Conservation (phyloP, 371 early-diverging fungal genomes). For the Sporodiniella umbellata region DNA sequence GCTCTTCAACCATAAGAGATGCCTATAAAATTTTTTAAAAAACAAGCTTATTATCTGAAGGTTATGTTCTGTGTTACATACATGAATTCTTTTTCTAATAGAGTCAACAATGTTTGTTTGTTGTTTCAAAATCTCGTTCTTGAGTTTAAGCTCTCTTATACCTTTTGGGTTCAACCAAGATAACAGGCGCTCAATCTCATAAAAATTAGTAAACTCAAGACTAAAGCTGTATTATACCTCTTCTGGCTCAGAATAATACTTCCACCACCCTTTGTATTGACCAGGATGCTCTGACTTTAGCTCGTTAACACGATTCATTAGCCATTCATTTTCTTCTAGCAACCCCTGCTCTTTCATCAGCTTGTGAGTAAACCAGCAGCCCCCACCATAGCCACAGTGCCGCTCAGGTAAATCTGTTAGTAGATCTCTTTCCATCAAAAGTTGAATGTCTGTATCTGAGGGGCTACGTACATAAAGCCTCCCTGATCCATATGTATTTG, state of each 20-base stretch:
- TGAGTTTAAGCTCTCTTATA: constrained; percentile 35
- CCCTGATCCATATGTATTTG: constrained; percentile 57
- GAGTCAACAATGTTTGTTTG: constrained; percentile 34
- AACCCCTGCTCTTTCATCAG: constrained; percentile 45
- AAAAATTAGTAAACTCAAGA: neutral
- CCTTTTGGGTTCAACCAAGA: constrained; percentile 50
- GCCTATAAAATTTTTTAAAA: neutral
- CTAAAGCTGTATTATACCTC: constrained; percentile 21
- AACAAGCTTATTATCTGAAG: no score
- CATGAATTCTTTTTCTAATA: constrained; percentile 36
- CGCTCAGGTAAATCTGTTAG: constrained; percentile 20
- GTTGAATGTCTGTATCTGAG: constrained; percentile 46
- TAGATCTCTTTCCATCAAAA: constrained; percentile 41
- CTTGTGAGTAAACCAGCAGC: constrained; percentile 32
- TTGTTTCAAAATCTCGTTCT: constrained; percentile 34
- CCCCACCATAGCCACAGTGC: constrained; percentile 43
- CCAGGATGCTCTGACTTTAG: constrained; percentile 5
- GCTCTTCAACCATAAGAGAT: neutral
- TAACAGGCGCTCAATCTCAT: constrained; percentile 39
- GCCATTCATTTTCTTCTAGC: constrained; percentile 39
- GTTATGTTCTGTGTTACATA: constrained; percentile 2
- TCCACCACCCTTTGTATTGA: constrained; percentile 39
- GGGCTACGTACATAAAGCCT: constrained; percentile 65
- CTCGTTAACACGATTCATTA: constrained; percentile 28
- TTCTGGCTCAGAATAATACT: constrained; percentile 46